Evolutionary conservation across 805 yeast genomes (phyloP).

Genomic region (Zygosaccharomyces pseudorouxii): DNA sequence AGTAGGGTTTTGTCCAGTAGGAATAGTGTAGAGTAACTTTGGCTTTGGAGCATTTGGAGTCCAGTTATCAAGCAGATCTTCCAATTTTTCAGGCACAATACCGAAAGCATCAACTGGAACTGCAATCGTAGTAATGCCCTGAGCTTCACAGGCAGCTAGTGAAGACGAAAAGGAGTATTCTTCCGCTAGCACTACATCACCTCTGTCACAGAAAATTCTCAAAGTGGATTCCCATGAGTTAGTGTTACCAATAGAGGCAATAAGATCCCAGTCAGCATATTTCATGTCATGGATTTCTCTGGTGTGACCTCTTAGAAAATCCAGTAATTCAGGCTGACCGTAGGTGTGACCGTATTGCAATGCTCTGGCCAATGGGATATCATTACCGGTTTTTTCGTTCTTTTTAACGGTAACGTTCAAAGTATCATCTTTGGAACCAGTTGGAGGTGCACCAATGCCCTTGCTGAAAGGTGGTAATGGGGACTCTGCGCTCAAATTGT

Average conservation of each 20-base stretch:
- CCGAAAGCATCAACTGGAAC: conserved; percentile 78
- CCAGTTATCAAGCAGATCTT: conserved; percentile 62
- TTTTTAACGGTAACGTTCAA: conserved; percentile 23
- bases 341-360: conserved; percentile 86
- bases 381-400: conserved; percentile 44
- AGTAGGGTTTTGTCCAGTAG: conserved; percentile 98
- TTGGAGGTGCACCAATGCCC: conserved; percentile 66
- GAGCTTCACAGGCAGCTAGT: conserved; percentile 72
- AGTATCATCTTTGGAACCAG: conserved; percentile 32
- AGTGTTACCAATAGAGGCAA: conserved; percentile 81
- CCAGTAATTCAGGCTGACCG: conserved; percentile 69
- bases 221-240: conserved; percentile 80
- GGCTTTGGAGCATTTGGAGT: conserved; percentile 61
- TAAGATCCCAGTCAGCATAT: conserved; percentile 66
- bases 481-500: conserved; percentile 60
- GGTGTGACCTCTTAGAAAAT: conserved; percentile 75
- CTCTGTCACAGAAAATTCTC: conserved; percentile 70
- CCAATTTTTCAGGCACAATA: conserved; percentile 67
- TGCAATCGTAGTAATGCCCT: conserved; percentile 64
- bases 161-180: conserved; percentile 82
- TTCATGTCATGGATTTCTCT: conserved; percentile 42
- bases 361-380: conserved; percentile 75
- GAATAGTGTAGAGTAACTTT: conserved; percentile 80
- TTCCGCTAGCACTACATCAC: conserved; percentile 81
- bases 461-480: conserved; percentile 76